Conservation (phyloP, 208 protist genomes). For the Entamoeba invadens region DNA sequence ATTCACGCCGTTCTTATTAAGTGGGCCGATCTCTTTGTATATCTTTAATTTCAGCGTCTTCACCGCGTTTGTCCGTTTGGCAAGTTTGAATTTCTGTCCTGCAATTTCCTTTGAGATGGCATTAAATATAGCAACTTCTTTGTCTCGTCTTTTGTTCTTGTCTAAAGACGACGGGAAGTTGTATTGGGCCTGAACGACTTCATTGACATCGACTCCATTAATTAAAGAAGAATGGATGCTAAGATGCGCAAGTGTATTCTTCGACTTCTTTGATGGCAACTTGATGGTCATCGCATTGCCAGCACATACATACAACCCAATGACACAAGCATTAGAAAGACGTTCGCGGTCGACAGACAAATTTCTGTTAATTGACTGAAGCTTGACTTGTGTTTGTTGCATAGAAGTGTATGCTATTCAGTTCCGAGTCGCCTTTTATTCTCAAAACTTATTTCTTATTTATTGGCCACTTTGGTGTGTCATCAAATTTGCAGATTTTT, state of each 20-base stretch:
- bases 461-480: no score
- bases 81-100: neutral
- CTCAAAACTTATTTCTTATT: no score
- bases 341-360: neutral
- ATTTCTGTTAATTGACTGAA: neutral
- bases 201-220: neutral
- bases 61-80: neutral
- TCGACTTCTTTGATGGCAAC: neutral
- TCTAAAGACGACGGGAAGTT: neutral
- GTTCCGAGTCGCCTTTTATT: no score
- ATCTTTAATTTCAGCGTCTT: neutral
- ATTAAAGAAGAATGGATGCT: neutral
- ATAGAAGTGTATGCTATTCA: no score
- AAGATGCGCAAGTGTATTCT: neutral
- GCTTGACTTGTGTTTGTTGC: no score
- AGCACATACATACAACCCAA: neutral
- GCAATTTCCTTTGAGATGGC: neutral
- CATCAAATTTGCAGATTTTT: no score
- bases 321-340: neutral
- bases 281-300: neutral
- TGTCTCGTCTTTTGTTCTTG: neutral
- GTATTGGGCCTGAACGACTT: neutral
- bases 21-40: neutral
- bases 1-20: neutral
- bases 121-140: slow-evolving; percentile 1